Conservation (phyloP, 2,329 filamentous ascomycete species). For the Talaromyces verruculosus region DNA sequence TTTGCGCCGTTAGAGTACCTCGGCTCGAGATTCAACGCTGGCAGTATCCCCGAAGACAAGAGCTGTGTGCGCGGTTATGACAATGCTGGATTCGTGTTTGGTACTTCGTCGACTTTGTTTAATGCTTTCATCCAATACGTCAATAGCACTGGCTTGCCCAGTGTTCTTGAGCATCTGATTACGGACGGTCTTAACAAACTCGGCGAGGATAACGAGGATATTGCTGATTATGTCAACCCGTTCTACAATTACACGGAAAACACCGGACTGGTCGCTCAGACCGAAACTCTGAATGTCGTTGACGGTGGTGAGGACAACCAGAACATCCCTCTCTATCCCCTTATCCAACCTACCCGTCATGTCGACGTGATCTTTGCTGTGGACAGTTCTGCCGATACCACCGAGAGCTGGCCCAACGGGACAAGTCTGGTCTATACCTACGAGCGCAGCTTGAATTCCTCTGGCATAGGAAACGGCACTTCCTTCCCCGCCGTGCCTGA, state of each 20-base stretch:
- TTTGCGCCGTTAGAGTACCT: slow-evolving; percentile 71
- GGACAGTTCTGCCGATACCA: slow-evolving; percentile 73
- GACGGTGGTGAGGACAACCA: slow-evolving; percentile 77
- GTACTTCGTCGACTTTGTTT: slow-evolving; percentile 81
- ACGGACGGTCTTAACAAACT: slow-evolving; percentile 55
- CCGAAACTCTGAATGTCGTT: slow-evolving; percentile 64
- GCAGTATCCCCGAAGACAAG: slow-evolving; percentile 56
- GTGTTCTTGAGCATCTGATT: slow-evolving; percentile 54
- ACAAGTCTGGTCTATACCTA: slow-evolving; percentile 73
- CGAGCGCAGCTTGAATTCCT: slow-evolving; percentile 59
- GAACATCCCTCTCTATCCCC: slow-evolving; percentile 75
- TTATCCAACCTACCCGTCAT: slow-evolving; percentile 69
- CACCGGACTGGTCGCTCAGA: slow-evolving; percentile 58
- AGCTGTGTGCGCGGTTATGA: slow-evolving; percentile 77
- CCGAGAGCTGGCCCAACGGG: slow-evolving; percentile 71
- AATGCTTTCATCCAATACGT: slow-evolving; percentile 72
- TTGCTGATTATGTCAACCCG: slow-evolving; percentile 76
- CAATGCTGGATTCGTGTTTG: slow-evolving; percentile 79
- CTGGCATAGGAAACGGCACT: slow-evolving; percentile 63
- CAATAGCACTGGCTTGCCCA: slow-evolving; percentile 53
- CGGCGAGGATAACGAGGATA: slow-evolving; percentile 64
- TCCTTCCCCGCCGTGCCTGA: slow-evolving; percentile 72
- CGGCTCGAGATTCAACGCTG: slow-evolving; percentile 69
- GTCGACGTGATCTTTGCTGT: slow-evolving; percentile 81
- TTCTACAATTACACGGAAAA: slow-evolving; percentile 66